Conservation (phyloP, 371 early-diverging fungal species). For the Capniomyces stellatus region DNA sequence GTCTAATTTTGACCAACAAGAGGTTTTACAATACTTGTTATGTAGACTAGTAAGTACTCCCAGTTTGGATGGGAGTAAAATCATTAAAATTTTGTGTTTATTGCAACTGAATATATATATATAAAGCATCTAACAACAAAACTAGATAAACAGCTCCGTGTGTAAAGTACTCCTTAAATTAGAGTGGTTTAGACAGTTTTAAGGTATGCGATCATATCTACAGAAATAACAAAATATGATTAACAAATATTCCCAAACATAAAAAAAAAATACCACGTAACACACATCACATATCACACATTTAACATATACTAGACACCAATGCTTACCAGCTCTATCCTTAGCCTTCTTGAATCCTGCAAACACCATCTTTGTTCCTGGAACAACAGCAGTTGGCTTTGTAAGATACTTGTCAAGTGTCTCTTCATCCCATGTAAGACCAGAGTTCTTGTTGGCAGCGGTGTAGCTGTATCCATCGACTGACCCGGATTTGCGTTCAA, state of each 20-base stretch:
- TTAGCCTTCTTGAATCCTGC: constrained; percentile 93
- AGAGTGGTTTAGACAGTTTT: constrained; percentile 3
- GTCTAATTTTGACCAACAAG: too few relatives aligned
- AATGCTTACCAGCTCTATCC: constrained; percentile 29
- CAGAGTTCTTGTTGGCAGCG: constrained; percentile 78
- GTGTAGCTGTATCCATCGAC: constrained; percentile 84
- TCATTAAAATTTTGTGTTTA: too few relatives aligned
- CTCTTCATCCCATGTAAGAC: constrained; percentile 72
- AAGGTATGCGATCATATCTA: constrained; percentile 3
- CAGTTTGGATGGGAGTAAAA: too few relatives aligned
- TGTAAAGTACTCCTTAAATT: too few relatives aligned
- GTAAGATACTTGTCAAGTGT: constrained; percentile 74
- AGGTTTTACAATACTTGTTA: too few relatives aligned
- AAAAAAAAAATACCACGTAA: background rate
- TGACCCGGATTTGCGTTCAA: constrained; percentile 76
- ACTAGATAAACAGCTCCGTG: too few relatives aligned
- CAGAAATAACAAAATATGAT: background rate
- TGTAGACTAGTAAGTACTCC: too few relatives aligned
- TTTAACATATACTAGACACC: background rate
- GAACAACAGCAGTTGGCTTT: constrained; percentile 97
- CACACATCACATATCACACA: background rate
- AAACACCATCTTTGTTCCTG: constrained; percentile 96
- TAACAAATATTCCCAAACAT: too few relatives aligned
- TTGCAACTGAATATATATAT: too few relatives aligned
- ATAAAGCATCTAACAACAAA: too few relatives aligned